Conservation (phyloP, 139 green algal species). For the Choricystis sp. region DNA sequence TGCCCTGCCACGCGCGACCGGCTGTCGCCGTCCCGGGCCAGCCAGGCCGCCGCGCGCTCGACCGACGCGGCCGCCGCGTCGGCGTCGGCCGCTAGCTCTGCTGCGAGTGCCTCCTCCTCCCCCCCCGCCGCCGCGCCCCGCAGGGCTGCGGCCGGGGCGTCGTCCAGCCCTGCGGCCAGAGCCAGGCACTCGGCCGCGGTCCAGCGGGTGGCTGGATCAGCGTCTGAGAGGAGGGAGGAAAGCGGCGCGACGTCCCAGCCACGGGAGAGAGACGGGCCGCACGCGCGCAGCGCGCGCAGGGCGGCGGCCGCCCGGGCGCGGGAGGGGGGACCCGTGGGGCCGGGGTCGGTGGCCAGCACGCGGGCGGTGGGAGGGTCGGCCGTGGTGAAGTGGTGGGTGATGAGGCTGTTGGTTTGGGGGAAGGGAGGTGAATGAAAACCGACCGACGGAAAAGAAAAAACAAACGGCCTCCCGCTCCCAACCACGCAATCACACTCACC, state of each 20-base stretch:
- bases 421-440: background rate
- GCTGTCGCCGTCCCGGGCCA: too few relatives aligned
- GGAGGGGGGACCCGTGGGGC: background rate
- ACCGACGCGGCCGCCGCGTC: too few relatives aligned
- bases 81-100: conserved; percentile 7
- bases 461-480: background rate
- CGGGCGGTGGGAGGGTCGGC: conserved; percentile 12
- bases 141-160: conserved; percentile 11
- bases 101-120: conserved; percentile 20
- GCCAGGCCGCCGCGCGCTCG: too few relatives aligned
- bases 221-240: conserved; percentile 29
- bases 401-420: conserved; percentile 11
- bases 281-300: conserved; percentile 32
- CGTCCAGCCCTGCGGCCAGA: conserved; percentile 24
- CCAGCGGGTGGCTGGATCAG: conserved; percentile 31
- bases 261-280: conserved; percentile 16
- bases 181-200: conserved; percentile 18
- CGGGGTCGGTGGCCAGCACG: conserved; percentile 1
- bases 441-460: background rate
- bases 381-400: conserved; percentile 18
- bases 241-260: conserved; percentile 17
- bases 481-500: conserved; percentile 6
- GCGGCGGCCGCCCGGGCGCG: conserved; percentile 18
- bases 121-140: conserved; percentile 10
- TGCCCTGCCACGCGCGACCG: background rate